Percentiles rank a stretch among this genome's conserved stretches.
Conservation (phyloP, 257 asterid species). For the Solanum habrochaites region DNA sequence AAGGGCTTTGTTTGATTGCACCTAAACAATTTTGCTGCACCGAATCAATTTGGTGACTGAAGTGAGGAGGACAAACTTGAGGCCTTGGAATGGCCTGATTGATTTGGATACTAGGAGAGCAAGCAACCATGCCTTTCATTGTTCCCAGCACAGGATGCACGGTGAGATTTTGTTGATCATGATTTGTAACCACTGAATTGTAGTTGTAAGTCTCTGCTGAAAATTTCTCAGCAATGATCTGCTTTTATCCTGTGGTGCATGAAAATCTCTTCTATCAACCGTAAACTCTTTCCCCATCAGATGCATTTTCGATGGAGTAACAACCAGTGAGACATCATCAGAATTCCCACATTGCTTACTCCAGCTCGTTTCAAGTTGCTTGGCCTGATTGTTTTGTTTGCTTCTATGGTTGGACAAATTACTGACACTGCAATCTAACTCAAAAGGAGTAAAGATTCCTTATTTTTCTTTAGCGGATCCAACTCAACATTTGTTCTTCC, state of each 20-base stretch:
- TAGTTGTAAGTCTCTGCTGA: not conserved
- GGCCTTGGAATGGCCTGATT: slow-evolving; percentile 16
- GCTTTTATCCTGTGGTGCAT: slow-evolving; percentile 23
- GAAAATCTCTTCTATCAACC: slow-evolving; percentile 28
- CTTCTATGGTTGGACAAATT: slow-evolving; percentile 4
- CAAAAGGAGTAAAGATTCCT: slow-evolving; percentile 11
- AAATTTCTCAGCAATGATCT: slow-evolving; percentile 17
- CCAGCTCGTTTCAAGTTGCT: slow-evolving; percentile 17
- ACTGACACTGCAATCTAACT: slow-evolving; percentile 2
- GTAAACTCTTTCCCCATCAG: slow-evolving; percentile 68
- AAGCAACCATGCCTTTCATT: slow-evolving; percentile 15
- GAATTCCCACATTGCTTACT: slow-evolving; percentile 10
- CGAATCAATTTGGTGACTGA: slow-evolving; percentile 9
- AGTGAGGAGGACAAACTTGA: slow-evolving; percentile 7
- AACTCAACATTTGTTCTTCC: slow-evolving; percentile 8
- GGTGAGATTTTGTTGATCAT: slow-evolving; percentile 7
- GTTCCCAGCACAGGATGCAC: slow-evolving; percentile 24
- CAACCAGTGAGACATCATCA: slow-evolving; percentile 9
- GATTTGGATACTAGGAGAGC: slow-evolving; percentile 20
- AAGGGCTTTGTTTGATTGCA: slow-evolving; percentile 12
- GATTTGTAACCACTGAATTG: slow-evolving; percentile 8
- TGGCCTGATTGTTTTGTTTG: slow-evolving; percentile 17
- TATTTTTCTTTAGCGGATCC: slow-evolving; percentile 4
- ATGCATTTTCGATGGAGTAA: slow-evolving; percentile 49
- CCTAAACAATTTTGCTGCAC: slow-evolving; percentile 14